Percentiles rank a stretch among this genome's conserved stretches.
phyloP scores from a whole-genome alignment of 768 basidiomycete species.

The Leccinum olivaceopallidum region DNA sequence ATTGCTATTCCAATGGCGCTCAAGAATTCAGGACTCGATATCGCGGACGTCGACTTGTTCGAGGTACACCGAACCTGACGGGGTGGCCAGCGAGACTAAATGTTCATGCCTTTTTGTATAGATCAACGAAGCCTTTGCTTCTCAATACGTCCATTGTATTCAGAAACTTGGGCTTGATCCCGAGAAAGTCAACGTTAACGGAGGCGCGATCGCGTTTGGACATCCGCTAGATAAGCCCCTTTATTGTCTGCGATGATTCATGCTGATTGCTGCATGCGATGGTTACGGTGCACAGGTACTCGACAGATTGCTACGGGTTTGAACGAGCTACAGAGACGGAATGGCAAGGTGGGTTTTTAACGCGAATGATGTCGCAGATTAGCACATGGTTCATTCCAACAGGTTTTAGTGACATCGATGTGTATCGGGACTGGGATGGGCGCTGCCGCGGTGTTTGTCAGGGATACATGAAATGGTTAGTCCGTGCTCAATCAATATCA shows the following conservation, averaged over 20 bases:
- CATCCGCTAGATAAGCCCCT: slow-evolving; percentile 74
- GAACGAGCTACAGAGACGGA: slow-evolving; percentile 66
- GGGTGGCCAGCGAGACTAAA: not conserved
- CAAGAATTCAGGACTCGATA: slow-evolving; percentile 60
- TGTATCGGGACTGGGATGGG: slow-evolving; percentile 92
- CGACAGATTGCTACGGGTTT: slow-evolving; percentile 86
- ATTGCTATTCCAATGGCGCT: slow-evolving; percentile 83
- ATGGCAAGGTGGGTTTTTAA: slow-evolving; percentile 53
- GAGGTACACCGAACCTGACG: slow-evolving; percentile 47
- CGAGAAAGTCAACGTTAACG: slow-evolving; percentile 84
- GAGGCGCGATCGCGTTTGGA: slow-evolving; percentile 87
- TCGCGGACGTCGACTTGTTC: slow-evolving; percentile 74
- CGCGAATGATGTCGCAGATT: not conserved
- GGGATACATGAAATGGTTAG: slow-evolving; percentile 37
- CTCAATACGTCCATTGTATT: slow-evolving; percentile 74
- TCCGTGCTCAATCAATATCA: not conserved
- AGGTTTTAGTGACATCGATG: slow-evolving; percentile 88
- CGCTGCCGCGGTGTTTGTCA: slow-evolving; percentile 75
- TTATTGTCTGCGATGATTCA: not conserved
- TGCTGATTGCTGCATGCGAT: slow-evolving; percentile 17
- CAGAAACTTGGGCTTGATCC: slow-evolving; percentile 61
- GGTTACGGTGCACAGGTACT: slow-evolving; percentile 76
- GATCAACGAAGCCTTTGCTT: slow-evolving; percentile 94
- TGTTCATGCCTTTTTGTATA: slow-evolving; percentile 26
- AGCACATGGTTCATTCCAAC: slow-evolving; percentile 1